A percentile compares a stretch with the other conserved stretches of the same genome.
phyloP scores from a whole-genome alignment of 768 basidiomycete genomes.

The Cystofilobasidium macerans region DNA sequence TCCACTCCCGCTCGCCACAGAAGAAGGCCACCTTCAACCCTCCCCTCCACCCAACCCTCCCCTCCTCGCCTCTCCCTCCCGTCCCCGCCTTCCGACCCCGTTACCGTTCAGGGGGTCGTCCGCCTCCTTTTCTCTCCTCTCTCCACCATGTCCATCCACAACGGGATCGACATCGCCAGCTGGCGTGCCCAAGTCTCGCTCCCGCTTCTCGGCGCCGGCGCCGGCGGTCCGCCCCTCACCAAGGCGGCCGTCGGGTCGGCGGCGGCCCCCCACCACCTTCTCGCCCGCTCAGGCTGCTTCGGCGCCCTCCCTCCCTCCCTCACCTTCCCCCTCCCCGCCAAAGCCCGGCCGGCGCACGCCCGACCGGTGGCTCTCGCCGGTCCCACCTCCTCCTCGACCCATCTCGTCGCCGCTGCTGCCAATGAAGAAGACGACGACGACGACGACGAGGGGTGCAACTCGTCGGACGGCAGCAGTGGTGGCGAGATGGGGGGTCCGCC shows the following conservation, averaged over 20 bases:
- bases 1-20: constrained; percentile 13
- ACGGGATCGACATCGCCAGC: neutral
- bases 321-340: neutral
- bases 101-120: too few species aligned
- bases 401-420: too few species aligned
- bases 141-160: too few species aligned
- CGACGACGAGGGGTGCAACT: neutral
- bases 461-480: too few species aligned
- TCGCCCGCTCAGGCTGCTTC: too few species aligned
- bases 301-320: neutral
- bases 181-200: constrained; percentile 1
- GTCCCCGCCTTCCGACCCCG: neutral
- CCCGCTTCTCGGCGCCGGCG: neutral
- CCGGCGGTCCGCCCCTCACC: neutral
- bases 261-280: too few species aligned
- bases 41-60: neutral
- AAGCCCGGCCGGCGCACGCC: neutral
- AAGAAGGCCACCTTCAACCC: constrained; percentile 19
- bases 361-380: neutral
- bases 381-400: too few species aligned
- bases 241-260: too few species aligned
- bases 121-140: neutral
- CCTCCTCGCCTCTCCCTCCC: neutral
- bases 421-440: neutral
- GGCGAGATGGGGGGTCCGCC: too few species aligned